Conservation (phyloP, 805 yeast genomes). For the Kockiozyma suomiensis region DNA sequence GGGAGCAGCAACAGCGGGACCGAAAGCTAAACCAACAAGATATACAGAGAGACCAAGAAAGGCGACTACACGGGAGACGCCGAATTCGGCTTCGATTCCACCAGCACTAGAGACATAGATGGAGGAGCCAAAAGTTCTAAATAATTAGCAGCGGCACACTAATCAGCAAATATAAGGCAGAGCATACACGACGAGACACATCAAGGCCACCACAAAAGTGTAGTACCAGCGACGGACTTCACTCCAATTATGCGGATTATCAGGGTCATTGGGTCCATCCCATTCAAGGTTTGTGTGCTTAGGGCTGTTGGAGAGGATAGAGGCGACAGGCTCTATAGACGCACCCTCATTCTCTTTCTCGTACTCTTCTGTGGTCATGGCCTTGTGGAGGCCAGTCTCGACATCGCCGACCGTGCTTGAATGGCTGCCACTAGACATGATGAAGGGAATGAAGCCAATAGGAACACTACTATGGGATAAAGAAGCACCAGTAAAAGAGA, state of each 20-base stretch:
- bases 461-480: no score
- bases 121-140: constrained; percentile 67
- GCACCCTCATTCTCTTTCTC: constrained; percentile 2
- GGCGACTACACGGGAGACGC: constrained; percentile 62
- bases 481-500: no score
- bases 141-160: not conserved
- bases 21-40: constrained; percentile 65
- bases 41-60: constrained; percentile 58
- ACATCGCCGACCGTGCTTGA: not conserved
- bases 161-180: no score
- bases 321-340: constrained; percentile 5
- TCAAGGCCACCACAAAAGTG: constrained; percentile 39
- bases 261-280: constrained; percentile 42
- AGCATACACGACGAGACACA: constrained; percentile 31
- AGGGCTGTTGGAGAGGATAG: not conserved
- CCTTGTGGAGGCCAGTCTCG: constrained; percentile 3
- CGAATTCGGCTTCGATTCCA: constrained; percentile 52
- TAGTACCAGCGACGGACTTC: constrained; percentile 45
- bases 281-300: constrained; percentile 23
- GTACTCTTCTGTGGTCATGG: constrained; percentile 16
- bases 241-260: constrained; percentile 46
- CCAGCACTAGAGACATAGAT: constrained; percentile 67
- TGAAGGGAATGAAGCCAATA: no score
- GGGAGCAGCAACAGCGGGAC: constrained; percentile 53
- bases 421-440: no score